phyloP scores from a whole-genome alignment of 495 filamentous ascomycete species.

The Neurospora cerealis region DNA sequence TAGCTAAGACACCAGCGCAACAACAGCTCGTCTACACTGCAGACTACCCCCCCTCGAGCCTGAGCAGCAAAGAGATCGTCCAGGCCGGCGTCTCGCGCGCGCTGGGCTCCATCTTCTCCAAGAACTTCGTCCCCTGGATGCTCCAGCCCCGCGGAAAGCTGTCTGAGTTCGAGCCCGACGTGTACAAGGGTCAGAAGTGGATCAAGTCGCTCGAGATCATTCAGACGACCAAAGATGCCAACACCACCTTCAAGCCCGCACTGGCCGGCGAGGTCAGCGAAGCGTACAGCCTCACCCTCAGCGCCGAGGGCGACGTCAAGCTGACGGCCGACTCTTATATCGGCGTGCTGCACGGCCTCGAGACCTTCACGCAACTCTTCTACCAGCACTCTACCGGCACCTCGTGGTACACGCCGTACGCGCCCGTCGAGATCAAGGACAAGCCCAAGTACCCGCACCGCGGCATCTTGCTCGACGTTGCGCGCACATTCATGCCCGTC shows the following conservation, averaged over 20 bases:
- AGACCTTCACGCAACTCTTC: conserved; percentile 69
- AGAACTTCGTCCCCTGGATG: conserved; percentile 67
- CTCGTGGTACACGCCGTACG: conserved; percentile 52
- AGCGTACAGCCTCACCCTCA: conserved; percentile 55
- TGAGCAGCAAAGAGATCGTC: conserved; percentile 39
- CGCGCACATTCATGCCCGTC: conserved; percentile 54
- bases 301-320: conserved; percentile 39
- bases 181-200: conserved; percentile 29
- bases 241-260: conserved; percentile 42
- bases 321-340: conserved; percentile 53
- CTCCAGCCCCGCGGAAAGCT: conserved; percentile 47
- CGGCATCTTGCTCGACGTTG: conserved; percentile 64
- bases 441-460: conserved; percentile 59
- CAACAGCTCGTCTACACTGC: conserved; percentile 33
- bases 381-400: conserved; percentile 48
- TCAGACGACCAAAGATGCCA: conserved; percentile 46
- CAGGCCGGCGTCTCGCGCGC: conserved; percentile 37
- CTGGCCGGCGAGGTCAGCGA: conserved; percentile 57
- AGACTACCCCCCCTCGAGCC: conserved; percentile 26
- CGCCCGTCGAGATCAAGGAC: conserved; percentile 58
- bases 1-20: conserved; percentile 19
- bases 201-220: conserved; percentile 47
- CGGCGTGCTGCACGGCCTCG: conserved; percentile 56
- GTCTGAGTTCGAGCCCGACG: conserved; percentile 49
- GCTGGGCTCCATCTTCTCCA: conserved; percentile 43